Percentiles rank a stretch among this genome's conserved stretches.
These are phyloP conservation scores for Dictyostelium brefeldianum DNA, from an alignment of 78 protist species.

Conservation along the genomic window DNA sequence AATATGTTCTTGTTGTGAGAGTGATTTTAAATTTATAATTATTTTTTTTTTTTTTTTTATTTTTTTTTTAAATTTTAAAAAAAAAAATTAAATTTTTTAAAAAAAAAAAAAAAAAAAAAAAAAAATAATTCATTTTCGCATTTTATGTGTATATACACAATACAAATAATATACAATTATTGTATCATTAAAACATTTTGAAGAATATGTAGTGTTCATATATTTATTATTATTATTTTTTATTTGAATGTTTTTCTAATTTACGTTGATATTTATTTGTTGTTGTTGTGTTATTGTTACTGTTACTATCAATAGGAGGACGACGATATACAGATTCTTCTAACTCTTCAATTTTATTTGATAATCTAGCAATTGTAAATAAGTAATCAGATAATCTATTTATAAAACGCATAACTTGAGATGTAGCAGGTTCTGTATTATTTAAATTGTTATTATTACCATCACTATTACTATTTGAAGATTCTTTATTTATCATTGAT, in stretches of 20 bases:
- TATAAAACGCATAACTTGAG: constrained; percentile 32
- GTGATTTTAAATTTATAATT: no score
- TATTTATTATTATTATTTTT: no score
- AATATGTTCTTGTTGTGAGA: no score
- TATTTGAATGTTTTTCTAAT: constrained; percentile 13
- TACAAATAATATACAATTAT: no score
- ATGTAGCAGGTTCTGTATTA: neutral
- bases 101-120: no score
- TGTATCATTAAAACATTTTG: no score
- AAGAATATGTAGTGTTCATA: no score
- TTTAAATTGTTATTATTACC: neutral
- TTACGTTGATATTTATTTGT: constrained; percentile 13
- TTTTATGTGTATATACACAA: no score
- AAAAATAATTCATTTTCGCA: no score
- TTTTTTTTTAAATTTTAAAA: no score
- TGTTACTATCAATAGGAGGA: neutral
- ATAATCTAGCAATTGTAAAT: constrained; percentile 90
- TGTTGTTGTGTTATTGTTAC: neutral
- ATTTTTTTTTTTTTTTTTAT: no score
- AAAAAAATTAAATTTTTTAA: no score
- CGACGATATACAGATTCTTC: constrained; percentile 70
- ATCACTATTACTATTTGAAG: neutral
- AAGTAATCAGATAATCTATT: constrained; percentile 91
- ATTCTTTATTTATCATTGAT: constrained; percentile 5
- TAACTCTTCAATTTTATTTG: constrained; percentile 23